Base-by-base conservation (phyloP, 345 rosid species). In the Melaleuca quinquenervia region DNA sequence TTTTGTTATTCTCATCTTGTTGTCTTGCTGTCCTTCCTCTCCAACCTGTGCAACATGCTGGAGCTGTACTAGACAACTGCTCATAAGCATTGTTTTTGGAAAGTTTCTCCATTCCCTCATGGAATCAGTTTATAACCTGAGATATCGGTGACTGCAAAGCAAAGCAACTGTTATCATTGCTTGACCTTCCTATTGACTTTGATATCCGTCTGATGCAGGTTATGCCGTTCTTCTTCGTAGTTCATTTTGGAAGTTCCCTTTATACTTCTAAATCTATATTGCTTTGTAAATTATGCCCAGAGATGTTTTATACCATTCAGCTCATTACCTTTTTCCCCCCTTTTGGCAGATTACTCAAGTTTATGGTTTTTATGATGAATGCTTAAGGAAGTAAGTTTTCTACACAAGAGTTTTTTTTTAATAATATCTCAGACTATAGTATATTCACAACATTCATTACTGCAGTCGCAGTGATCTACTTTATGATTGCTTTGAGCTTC, bases 341-440 rank as follows among this genome's bases (percentile, higher is more conserved):
- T 64, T 87, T 82, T 92, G 89, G 87, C 98, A 97, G 99, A 97
- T 97, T 83, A 97, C 99, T 88, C 99, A 97, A 89, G 99, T 97
- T 88, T 97, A 97, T 90, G 99, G 99, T 84, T 97, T 97, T 90
- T 97, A 97, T 86, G 99, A 97, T 76, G 99, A 97, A 90, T 97
- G 99, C 85, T 93, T 97, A 85, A 92, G 99, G 85, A 97, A 97
- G 99, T 97, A 90, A 96, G 99, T 96, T 89, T 85, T 89, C 89
- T 88, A 11, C 64, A 29, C 87, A 41, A 82, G 74, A 85, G 62
- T 48, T 58, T 32, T 85, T 84, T 18, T 44, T 64, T 50, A 60
- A 53, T n/a, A 48, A 84, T 84, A 16, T 64, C 36, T 64, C n/a
- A n/a, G 6, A 52, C 83, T 27, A 5, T 14, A 24, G 8, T 82